Evolutionary conservation across 768 basidiomycete species (phyloP).

Genomic region (Naematelia encephala): DNA sequence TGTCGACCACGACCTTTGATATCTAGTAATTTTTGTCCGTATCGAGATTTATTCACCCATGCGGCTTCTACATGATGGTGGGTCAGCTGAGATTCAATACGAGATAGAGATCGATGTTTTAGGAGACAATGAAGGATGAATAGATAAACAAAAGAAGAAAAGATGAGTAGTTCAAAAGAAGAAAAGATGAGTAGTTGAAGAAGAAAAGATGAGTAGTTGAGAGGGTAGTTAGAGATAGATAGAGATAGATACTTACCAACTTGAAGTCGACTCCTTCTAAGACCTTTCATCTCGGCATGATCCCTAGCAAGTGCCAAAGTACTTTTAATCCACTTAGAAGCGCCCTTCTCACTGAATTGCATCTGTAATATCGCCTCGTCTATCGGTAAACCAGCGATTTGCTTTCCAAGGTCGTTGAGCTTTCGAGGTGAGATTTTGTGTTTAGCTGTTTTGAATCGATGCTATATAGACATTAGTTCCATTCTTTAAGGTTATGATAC

Average conservation of each 20-base stretch:
- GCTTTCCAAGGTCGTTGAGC: conserved; percentile 76
- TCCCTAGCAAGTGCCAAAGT: conserved; percentile 83
- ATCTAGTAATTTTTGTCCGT: conserved; percentile 65
- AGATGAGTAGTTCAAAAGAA: not conserved
- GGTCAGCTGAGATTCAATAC: not conserved
- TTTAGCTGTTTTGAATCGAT: conserved; percentile 76
- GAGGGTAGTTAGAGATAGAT: not conserved
- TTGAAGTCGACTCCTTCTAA: conserved; percentile 68
- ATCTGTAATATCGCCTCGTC: conserved; percentile 95
- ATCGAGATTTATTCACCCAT: conserved; percentile 84
- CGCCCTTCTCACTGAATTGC: conserved; percentile 92
- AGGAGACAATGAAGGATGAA: not conserved
- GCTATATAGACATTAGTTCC: not conserved
- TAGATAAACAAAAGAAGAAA: not conserved
- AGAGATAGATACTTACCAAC: conserved; percentile 59
- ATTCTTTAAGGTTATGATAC: too few relatives aligned
- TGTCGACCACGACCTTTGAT: conserved; percentile 76
- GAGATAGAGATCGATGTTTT: not conserved
- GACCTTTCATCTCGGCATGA: conserved; percentile 76
- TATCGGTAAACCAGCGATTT: conserved; percentile 85
- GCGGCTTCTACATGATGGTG: conserved; percentile 72
- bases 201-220: not conserved
- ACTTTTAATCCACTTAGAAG: conserved; percentile 74
- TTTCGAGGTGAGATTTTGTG: conserved; percentile 90
- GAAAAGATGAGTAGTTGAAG: not conserved